Percentiles rank a stretch among this genome's conserved stretches.
Conservation (phyloP, 1,284 basidiomycete genomes). For the Papiliotrema fonsecae region DNA sequence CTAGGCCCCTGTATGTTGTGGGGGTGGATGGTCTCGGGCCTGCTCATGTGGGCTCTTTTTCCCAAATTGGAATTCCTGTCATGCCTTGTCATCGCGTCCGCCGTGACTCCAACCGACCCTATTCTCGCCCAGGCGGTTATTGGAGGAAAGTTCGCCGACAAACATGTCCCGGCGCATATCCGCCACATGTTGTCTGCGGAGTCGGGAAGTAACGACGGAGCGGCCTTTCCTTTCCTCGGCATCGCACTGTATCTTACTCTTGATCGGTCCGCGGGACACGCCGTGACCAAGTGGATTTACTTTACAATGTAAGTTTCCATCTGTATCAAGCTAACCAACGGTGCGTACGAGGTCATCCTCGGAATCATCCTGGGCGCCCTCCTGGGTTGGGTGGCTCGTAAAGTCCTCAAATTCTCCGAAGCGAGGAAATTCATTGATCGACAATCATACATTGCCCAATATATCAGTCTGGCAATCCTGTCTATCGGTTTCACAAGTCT, state of each 20-base stretch:
- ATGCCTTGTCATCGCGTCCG: constrained; percentile 82
- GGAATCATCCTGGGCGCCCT: constrained; percentile 73
- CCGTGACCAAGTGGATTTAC: constrained; percentile 64
- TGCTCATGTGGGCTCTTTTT: constrained; percentile 81
- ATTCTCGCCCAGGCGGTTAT: constrained; percentile 61
- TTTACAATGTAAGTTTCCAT: constrained; percentile 60
- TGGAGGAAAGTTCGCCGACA: constrained; percentile 96
- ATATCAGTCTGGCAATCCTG: constrained; percentile 75
- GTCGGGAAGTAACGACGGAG: constrained; percentile 88
- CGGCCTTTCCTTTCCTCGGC: constrained; percentile 90
- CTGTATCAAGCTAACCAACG: constrained; percentile 13
- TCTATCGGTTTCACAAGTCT: constrained; percentile 76
- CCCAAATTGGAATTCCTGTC: constrained; percentile 82
- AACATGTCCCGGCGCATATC: constrained; percentile 94
- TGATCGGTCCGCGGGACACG: constrained; percentile 61
- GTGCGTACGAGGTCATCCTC: constrained; percentile 69
- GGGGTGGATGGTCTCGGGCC: constrained; percentile 84
- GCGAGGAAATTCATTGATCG: constrained; percentile 85
- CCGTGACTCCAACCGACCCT: constrained; percentile 94
- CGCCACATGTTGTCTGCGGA: constrained; percentile 90
- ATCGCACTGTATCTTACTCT: constrained; percentile 85
- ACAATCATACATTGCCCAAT: constrained; percentile 88
- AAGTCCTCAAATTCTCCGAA: constrained; percentile 95
- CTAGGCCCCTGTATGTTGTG: constrained; percentile 77
- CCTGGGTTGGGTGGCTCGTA: constrained; percentile 77